Base-by-base conservation (phyloP, 768 basidiomycete species). In the Fibroporia radiculosa region DNA sequence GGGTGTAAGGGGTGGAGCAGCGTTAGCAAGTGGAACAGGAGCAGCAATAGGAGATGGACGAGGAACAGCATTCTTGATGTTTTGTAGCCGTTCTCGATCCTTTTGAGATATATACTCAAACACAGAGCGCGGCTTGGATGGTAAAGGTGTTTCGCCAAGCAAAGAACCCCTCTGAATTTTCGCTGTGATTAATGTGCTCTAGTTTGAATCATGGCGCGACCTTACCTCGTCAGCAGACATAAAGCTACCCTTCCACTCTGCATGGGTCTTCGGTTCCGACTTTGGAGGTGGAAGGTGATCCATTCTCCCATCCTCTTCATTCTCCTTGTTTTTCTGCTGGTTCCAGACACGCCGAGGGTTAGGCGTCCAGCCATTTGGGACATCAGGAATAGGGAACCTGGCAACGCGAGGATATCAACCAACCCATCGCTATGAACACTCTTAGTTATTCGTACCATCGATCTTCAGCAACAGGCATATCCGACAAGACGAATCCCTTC, bases 31-130 rank as follows among this genome's bases (percentile, higher is more conserved):
- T n/a, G 57, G 44, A 13, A 54, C 42, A 7, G 57, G 48, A 19
- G 58, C 45, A 12, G 71, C 58, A 4, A 59, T 29, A 12, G 55
- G 51, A 7, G 63, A 54, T n/a, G 58, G 55, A n/a, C 55, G 53
- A 0, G 47, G 42, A 4, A 54, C 44, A 6, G 60, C 55, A 6
- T 50, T 53, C 35, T 62, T 48, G 22, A 87, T 74, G 23, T 72
- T 73, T 56, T 82, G 72, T 13, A 99, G 72, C 5, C 93, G 82
- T 48, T 96, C 93, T 45, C 80, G 77, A 56, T 95, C 91, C 56
- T 93, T 93, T 51, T 84, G 78, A 0, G 96, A 95, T 60, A 98
- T 79, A 60, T 82, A 98, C 35, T 98, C 93, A 60, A 95, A 97
- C 13, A 99, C 78, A 0, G 95, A 97, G 10, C 80, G 79, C 1